These are phyloP conservation scores for Oehlia diaphana DNA, from an alignment of 192 early-diverging fungal genomes.

Conservation along the genomic window DNA sequence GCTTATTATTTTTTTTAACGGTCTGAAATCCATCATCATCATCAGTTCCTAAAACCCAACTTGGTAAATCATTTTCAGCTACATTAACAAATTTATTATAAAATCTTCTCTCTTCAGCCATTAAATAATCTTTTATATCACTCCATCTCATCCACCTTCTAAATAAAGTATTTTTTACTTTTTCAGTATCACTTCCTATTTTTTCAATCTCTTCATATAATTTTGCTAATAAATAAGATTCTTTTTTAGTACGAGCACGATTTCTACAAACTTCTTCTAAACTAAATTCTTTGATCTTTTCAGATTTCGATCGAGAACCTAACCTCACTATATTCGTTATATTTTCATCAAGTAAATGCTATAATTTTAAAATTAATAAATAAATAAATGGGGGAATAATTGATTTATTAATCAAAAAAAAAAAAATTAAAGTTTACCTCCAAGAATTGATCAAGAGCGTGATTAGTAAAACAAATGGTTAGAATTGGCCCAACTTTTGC, in stretches of 20 bases:
- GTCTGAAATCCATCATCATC: too few relatives aligned
- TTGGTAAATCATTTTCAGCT: not conserved
- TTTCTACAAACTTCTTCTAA: not conserved
- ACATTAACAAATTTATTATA: not conserved
- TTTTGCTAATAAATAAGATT: too few relatives aligned
- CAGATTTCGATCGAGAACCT: constrained; percentile 41
- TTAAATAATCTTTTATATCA: constrained; percentile 16
- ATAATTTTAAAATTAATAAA: too few relatives aligned
- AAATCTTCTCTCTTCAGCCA: not conserved
- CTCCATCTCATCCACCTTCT: constrained; percentile 21
- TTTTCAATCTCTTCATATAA: too few relatives aligned
- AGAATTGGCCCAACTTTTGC: constrained; percentile 46
- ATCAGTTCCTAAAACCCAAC: not conserved
- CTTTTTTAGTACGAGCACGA: not conserved
- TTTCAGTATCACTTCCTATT: constrained; percentile 4
- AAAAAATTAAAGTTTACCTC: not conserved
- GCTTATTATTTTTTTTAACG: too few relatives aligned
- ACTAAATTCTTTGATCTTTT: constrained; percentile 30
- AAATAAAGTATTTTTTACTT: constrained; percentile 23
- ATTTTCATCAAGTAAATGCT: not conserved
- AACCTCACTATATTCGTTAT: constrained; percentile 46
- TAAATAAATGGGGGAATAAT: too few relatives aligned
- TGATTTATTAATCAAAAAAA: too few relatives aligned
- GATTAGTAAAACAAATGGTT: constrained; percentile 50
- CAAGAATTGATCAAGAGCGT: not conserved